phyloP scores from a whole-genome alignment of 1,284 basidiomycete genomes.

The Laetiporus sulphureus region DNA sequence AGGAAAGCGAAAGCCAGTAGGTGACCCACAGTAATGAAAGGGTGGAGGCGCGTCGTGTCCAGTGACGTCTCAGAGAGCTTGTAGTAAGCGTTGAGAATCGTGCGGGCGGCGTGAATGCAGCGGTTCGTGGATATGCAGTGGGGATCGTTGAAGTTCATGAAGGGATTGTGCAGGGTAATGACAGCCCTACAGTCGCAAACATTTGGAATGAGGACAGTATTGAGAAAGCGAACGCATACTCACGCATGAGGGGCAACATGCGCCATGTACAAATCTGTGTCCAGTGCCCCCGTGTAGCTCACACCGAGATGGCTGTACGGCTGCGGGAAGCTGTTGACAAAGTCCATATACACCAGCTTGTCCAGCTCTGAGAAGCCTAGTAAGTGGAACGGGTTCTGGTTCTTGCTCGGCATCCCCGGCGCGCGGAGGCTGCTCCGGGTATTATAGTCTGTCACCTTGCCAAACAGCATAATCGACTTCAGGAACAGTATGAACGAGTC shows the following conservation, averaged over 20 bases:
- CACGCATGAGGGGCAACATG: constrained; percentile 79
- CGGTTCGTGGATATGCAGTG: constrained; percentile 58
- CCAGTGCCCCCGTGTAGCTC: constrained; percentile 50
- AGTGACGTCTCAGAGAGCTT: constrained; percentile 68
- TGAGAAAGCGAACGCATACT: constrained; percentile 24
- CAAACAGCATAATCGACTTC: constrained; percentile 77
- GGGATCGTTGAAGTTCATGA: constrained; percentile 64
- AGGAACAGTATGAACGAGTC: constrained; percentile 74
- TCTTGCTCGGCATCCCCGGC: constrained; percentile 51
- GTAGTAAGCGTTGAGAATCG: constrained; percentile 69
- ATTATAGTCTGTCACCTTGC: constrained; percentile 75
- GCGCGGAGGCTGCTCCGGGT: constrained; percentile 63
- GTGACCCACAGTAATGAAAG: constrained; percentile 64
- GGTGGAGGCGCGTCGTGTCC: constrained; percentile 72
- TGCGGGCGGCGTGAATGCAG: constrained; percentile 65
- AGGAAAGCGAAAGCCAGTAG: not conserved
- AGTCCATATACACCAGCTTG: constrained; percentile 54
- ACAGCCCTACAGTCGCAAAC: constrained; percentile 47
- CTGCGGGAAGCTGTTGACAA: constrained; percentile 61
- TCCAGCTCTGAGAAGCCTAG: constrained; percentile 65
- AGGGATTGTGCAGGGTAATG: constrained; percentile 78
- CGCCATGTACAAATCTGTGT: constrained; percentile 79
- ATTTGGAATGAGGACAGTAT: not conserved
- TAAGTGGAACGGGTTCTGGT: constrained; percentile 59
- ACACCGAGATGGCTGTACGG: constrained; percentile 58